Evolutionary conservation across 345 rosid genomes (phyloP), one percentile per base, ranked within the genome.

Genomic region (Lagerstroemia speciosa): DNA sequence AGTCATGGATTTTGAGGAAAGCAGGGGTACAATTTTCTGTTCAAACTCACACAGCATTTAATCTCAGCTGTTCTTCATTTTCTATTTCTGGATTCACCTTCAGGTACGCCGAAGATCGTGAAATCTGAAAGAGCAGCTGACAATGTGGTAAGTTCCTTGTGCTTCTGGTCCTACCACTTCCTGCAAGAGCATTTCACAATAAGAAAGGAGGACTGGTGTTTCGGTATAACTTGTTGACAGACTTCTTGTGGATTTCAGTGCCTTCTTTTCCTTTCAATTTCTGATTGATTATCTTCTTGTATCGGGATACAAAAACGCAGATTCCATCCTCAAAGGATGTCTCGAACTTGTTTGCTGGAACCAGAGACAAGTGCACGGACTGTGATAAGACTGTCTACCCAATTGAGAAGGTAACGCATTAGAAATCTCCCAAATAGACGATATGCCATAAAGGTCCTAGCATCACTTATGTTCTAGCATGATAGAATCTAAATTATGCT

Each of bases 31-130:
- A n/a, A n/a, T n/a, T n/a, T n/a, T n/a, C n/a, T n/a, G n/a, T n/a
- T n/a, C n/a, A n/a, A n/a, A n/a, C n/a, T n/a, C n/a, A n/a, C n/a
- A n/a, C n/a, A n/a, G n/a, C n/a, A n/a, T n/a, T n/a, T n/a, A n/a
- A n/a, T 55, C 8, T 68, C 38, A 22, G 30, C 48, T 68, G 17
- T 33, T 68, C 15, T 38, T 34, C 48, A 10, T 37, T 27, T 16
- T 37, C 24, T n/a, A n/a, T n/a, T n/a, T n/a, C n/a, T n/a, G n/a
- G 50, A 22, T 10, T 26, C 6, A 10, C 37, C 38, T 67, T 57
- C 78, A 86, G 91, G 87, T 72, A 83, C 78, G 33, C 91, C 91
- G 26, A 84, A 87, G 78, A 60, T 84, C 33, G 75, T 73, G 29
- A 87, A 80, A 68, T 82, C 85, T 50, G 88, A 83, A 77, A 84